A percentile compares a stretch with the other conserved stretches of the same genome.
phyloP scores from a whole-genome alignment of 2,329 filamentous ascomycete species.

The Alternaria novae-zelandiae region DNA sequence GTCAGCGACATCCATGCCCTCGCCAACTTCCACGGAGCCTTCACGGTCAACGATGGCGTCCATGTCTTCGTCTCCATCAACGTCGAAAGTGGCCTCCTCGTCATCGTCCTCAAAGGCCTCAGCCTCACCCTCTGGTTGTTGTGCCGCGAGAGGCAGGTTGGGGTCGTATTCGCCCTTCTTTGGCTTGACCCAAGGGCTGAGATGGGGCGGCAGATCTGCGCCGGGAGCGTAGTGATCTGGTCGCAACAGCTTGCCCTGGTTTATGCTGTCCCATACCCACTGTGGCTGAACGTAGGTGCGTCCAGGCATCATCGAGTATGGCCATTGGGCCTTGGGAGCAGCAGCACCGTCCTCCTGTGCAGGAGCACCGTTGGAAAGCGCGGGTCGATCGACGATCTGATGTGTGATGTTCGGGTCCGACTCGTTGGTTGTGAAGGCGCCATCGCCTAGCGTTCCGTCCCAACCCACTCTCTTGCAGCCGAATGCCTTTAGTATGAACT shows the following conservation, averaged over 20 bases:
- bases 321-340: conserved; percentile 52
- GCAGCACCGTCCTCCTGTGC: conserved; percentile 52
- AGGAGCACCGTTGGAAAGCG: conserved; percentile 59
- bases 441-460: conserved; percentile 89
- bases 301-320: conserved; percentile 82
- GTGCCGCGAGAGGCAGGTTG: conserved; percentile 81
- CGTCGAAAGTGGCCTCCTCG: conserved; percentile 50
- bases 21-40: conserved; percentile 55
- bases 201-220: conserved; percentile 86
- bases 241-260: conserved; percentile 85
- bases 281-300: conserved; percentile 94
- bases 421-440: conserved; percentile 90
- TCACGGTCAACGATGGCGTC: conserved; percentile 47
- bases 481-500: conserved; percentile 92
- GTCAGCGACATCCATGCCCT: conserved; percentile 56
- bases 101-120: conserved; percentile 68
- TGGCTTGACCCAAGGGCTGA: conserved; percentile 93
- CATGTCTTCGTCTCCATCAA: conserved; percentile 43
- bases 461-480: conserved; percentile 96
- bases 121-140: conserved; percentile 86
- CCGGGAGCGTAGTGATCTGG: conserved; percentile 90
- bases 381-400: conserved; percentile 91
- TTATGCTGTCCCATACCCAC: conserved; percentile 98
- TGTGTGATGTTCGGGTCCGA: conserved; percentile 89
- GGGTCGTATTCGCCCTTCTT: conserved; percentile 91